These are phyloP conservation scores for Melampsora larici-populina DNA, from an alignment of 1,284 basidiomycete species.

Conservation along the genomic window DNA sequence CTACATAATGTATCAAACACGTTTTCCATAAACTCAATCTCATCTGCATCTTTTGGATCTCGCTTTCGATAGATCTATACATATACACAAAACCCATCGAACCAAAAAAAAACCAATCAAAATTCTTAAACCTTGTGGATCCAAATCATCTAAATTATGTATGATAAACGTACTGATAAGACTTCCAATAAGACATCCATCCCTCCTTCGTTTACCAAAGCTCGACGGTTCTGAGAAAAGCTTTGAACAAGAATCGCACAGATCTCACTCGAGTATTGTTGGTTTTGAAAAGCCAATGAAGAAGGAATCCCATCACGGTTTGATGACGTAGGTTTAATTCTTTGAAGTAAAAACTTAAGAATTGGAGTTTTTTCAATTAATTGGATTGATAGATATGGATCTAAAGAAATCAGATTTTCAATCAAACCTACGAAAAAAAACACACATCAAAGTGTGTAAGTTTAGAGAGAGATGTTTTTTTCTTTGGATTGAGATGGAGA, in stretches of 20 bases:
- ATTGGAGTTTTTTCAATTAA: slow-evolving; percentile 72
- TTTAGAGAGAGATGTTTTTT: neutral
- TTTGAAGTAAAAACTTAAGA: slow-evolving; percentile 72
- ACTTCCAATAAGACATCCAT: slow-evolving; percentile 42
- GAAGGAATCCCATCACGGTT: no score
- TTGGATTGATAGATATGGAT: slow-evolving; percentile 67
- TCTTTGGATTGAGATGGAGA: slow-evolving; percentile 5
- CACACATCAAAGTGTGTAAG: no score
- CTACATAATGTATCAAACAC: slow-evolving; percentile 85
- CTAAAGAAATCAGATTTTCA: slow-evolving; percentile 85
- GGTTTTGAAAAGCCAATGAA: slow-evolving; percentile 50
- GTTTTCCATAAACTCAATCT: slow-evolving; percentile 97
- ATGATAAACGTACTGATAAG: slow-evolving; percentile 41
- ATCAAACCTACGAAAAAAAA: slow-evolving; percentile 65
- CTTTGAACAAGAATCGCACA: slow-evolving; percentile 78
- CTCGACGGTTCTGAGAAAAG: slow-evolving; percentile 26
- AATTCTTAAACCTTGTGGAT: neutral
- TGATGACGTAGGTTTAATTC: slow-evolving; percentile 66
- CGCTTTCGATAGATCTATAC: slow-evolving; percentile 74
- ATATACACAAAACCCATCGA: slow-evolving; percentile 17
- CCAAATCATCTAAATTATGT: no score
- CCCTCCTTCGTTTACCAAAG: slow-evolving; percentile 16
- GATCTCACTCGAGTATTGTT: slow-evolving; percentile 59
- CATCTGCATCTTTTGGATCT: slow-evolving; percentile 79
- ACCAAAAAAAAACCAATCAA: neutral